phyloP scores from a whole-genome alignment of 1,139 yeast genomes.

The Scheffersomyces cryptocercus region DNA sequence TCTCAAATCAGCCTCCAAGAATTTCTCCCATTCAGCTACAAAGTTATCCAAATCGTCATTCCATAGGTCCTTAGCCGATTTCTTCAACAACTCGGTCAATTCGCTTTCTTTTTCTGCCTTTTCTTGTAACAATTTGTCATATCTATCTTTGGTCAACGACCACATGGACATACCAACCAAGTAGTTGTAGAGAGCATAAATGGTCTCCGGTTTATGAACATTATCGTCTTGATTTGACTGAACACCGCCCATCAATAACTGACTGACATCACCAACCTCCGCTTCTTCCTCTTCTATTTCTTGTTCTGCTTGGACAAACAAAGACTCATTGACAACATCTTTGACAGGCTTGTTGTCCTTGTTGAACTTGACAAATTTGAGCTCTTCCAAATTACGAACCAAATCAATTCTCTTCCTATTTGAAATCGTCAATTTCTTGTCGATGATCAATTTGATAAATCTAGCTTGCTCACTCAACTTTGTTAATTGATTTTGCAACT shows the following conservation, averaged over 20 bases:
- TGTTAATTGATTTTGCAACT: slow-evolving; percentile 71
- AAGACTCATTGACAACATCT: slow-evolving; percentile 15
- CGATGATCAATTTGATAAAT: slow-evolving; percentile 88
- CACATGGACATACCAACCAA: slow-evolving; percentile 87
- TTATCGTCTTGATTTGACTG: slow-evolving; percentile 31
- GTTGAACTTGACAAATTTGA: slow-evolving; percentile 76
- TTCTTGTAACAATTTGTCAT: slow-evolving; percentile 74
- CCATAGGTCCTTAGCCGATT: slow-evolving; percentile 90
- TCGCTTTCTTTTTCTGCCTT: slow-evolving; percentile 73
- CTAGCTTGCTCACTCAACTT: slow-evolving; percentile 83
- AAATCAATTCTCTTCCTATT: slow-evolving; percentile 72
- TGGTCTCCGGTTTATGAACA: slow-evolving; percentile 39
- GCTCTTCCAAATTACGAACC: slow-evolving; percentile 59
- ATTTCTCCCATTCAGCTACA: slow-evolving; percentile 62
- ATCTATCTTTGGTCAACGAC: slow-evolving; percentile 89
- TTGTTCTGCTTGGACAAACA: slow-evolving; percentile 28
- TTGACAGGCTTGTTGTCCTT: slow-evolving; percentile 59
- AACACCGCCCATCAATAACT: slow-evolving; percentile 24
- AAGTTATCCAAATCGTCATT: slow-evolving; percentile 76
- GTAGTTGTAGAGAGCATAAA: slow-evolving; percentile 67
- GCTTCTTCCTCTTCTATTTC: slow-evolving; percentile 36
- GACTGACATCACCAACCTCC: slow-evolving; percentile 41
- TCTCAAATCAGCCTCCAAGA: slow-evolving; percentile 39
- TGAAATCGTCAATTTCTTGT: slow-evolving; percentile 64
- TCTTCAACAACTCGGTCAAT: slow-evolving; percentile 62